Conservation (phyloP, 768 basidiomycete genomes). For the Suillus americanus region DNA sequence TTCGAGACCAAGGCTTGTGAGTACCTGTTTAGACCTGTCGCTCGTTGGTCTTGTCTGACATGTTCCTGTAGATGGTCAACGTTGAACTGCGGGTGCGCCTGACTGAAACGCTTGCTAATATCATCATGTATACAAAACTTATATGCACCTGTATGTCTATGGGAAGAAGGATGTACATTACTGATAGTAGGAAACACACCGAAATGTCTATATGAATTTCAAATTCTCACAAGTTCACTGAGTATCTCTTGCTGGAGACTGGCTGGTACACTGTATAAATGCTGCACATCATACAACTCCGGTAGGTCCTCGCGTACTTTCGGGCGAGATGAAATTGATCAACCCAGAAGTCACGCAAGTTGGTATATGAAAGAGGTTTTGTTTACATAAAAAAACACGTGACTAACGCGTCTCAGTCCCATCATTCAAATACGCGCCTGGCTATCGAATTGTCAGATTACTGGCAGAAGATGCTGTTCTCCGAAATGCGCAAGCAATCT, state of each 20-base stretch:
- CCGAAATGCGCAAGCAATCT: background rate
- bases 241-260: background rate
- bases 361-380: background rate
- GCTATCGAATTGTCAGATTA: background rate
- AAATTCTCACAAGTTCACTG: background rate
- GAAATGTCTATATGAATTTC: background rate
- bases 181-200: background rate
- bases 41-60: background rate
- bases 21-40: conserved; percentile 11
- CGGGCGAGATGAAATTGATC: background rate
- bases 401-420: no score
- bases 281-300: background rate
- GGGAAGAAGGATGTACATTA: background rate
- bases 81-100: background rate
- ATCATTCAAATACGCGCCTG: no score
- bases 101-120: background rate
- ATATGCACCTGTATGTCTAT: background rate
- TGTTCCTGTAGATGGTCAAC: conserved; percentile 10
- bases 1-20: conserved; percentile 48
- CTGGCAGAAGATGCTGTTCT: background rate
- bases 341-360: background rate
- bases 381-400: no score
- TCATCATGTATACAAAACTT: background rate
- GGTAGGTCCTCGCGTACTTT: background rate
- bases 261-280: no score